Base-by-base conservation (phyloP, 768 basidiomycete genomes). In the Lyophyllum semitale region DNA sequence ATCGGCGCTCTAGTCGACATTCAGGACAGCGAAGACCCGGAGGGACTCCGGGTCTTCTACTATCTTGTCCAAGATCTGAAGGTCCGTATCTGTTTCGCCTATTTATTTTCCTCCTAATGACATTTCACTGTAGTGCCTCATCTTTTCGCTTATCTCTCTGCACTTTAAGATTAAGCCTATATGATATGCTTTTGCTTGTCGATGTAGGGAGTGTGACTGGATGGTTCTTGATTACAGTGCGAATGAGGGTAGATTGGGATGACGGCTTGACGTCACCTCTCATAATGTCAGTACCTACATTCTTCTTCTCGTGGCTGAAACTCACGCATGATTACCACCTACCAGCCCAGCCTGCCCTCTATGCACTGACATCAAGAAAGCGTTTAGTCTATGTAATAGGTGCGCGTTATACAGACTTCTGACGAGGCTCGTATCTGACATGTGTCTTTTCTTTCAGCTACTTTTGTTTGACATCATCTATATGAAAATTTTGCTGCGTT, bases 131-230 rank as follows among this genome's bases (percentile, higher is more conserved):
- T 65, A 99, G 96, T 98, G 95, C 74, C 83, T 98, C 57, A 95
- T 99, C 63, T 97, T 98, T 73, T 98, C 97, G 8, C 83, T 99
- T 58, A 98, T 99, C 69, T 93, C 94, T 2, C 84, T 99, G 33
- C 96, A 99, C 80, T 98, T 99, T 89, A 98, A 98, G 78, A 98
- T 99, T 82, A 98, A 99, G 81, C 97, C 97, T 15, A 98, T 94
- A 63, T 94, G 85, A 75, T 42, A 41, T 12, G 54, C 54, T 57
- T 47, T 15, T 55, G 52, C 25, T 38, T 54, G 20, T 37, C 51
- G 52, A 54, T 53, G 53, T 54, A 62, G 51, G 32, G 58, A 57
- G 54, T 63, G 51, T n/a, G n/a, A n/a, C 51, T 57, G 49, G 54
- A 47, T 49, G 48, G 26, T 32, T 41, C 37, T 22, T 23, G 12